Evolutionary conservation across 2,329 filamentous ascomycete species (phyloP).

Genomic region (Penicillium janthinellum): DNA sequence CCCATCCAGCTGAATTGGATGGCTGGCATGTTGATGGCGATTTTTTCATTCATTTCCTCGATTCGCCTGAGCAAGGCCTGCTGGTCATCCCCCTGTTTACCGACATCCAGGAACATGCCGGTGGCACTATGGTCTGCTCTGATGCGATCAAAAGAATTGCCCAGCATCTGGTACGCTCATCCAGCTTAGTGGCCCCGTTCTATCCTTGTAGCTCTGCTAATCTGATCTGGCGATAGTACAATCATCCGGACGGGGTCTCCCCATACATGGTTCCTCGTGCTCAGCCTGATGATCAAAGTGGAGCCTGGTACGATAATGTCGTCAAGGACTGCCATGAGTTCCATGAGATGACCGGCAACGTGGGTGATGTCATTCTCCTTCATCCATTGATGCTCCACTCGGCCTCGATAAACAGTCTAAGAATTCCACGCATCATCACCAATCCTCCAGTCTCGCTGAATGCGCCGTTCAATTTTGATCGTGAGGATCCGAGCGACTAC

Average conservation of each 20-base stretch:
- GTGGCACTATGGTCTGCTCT: conserved; percentile 67
- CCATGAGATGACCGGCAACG: conserved; percentile 54
- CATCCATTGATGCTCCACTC: conserved; percentile 60
- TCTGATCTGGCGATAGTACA: conserved; percentile 37
- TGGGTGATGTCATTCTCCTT: conserved; percentile 57
- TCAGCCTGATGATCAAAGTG: conserved; percentile 10
- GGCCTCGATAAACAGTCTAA: conserved; percentile 52
- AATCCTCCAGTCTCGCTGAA: conserved; percentile 57
- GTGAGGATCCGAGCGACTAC: conserved; percentile 48
- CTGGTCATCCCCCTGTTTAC: conserved; percentile 69
- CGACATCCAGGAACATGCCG: conserved; percentile 62
- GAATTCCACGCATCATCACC: conserved; percentile 55
- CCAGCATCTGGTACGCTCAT: conserved; percentile 49
- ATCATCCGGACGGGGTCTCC: conserved; percentile 66
- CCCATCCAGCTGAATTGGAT: conserved; percentile 55
- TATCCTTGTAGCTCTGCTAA: background rate
- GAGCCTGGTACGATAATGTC: conserved; percentile 44
- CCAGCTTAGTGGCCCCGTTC: background rate
- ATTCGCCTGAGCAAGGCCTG: conserved; percentile 68
- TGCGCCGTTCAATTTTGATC: conserved; percentile 54
- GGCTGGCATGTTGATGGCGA: conserved; percentile 73
- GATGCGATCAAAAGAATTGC: conserved; percentile 61
- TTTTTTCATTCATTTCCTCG: conserved; percentile 72
- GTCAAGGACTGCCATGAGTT: conserved; percentile 47
- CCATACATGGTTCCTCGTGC: conserved; percentile 65